Conservation (phyloP, 163 green algal genomes). For the Scenedesmus sp. region DNA sequence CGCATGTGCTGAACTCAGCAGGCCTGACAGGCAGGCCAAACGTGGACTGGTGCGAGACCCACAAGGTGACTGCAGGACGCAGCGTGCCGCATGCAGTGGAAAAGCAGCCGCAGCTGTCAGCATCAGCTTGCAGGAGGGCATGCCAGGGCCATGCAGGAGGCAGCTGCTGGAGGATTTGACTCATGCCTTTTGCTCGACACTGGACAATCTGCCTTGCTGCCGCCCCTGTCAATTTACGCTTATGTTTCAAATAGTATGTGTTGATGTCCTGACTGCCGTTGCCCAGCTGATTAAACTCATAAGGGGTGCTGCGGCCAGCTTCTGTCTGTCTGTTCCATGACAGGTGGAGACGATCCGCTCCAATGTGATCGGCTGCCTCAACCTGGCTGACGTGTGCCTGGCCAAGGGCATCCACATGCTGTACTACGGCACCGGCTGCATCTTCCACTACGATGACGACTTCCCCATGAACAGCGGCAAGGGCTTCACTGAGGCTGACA, state of each 20-base stretch:
- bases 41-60: slow-evolving; percentile 98
- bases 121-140: background rate
- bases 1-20: slow-evolving; percentile 96
- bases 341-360: slow-evolving; percentile 94
- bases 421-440: slow-evolving; percentile 97
- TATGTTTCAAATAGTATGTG: background rate
- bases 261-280: background rate
- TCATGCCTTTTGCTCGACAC: too few species aligned
- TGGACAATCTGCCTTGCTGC: too few species aligned
- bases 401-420: slow-evolving; percentile 92
- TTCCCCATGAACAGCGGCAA: slow-evolving; percentile 85
- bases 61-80: slow-evolving; percentile 80
- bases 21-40: slow-evolving; percentile 98
- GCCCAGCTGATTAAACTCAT: background rate
- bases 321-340: slow-evolving; percentile 4
- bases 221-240: background rate
- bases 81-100: background rate
- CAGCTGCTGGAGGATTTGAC: background rate
- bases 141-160: background rate
- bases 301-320: background rate
- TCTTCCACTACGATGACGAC: slow-evolving; percentile 98
- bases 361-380: slow-evolving; percentile 97
- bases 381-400: slow-evolving; percentile 88
- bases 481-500: slow-evolving; percentile 96
- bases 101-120: background rate